These are phyloP conservation scores for Plasmopara viticola DNA, from an alignment of 352 stramenopile species.

Conservation along the genomic window DNA sequence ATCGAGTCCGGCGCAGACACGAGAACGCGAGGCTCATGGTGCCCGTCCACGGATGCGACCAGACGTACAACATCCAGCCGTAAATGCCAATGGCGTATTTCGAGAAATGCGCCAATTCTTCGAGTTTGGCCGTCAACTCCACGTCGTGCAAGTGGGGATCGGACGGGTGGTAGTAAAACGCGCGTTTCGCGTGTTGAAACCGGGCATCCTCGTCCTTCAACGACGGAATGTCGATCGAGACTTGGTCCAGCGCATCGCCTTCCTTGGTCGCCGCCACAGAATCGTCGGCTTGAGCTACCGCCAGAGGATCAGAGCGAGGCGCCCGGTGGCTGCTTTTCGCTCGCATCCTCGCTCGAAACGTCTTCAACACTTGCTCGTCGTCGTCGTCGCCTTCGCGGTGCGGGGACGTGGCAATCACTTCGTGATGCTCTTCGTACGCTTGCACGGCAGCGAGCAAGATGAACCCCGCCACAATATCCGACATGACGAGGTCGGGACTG, in stretches of 20 bases:
- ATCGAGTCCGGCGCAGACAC: constrained; percentile 51
- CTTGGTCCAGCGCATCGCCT: constrained; percentile 19
- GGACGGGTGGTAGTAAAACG: constrained; percentile 36
- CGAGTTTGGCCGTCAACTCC: constrained; percentile 38
- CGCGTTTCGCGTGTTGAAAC: constrained; percentile 9
- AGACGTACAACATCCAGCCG: constrained; percentile 87
- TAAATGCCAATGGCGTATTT: constrained; percentile 85
- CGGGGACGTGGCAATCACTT: constrained; percentile 26
- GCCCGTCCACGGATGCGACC: constrained; percentile 83
- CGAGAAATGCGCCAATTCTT: constrained; percentile 78
- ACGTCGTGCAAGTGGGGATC: constrained; percentile 35
- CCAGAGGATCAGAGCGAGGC: constrained; percentile 1
- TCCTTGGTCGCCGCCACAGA: constrained; percentile 14
- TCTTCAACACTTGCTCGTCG: constrained; percentile 39
- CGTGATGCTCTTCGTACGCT: constrained; percentile 55
- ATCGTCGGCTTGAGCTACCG: constrained; percentile 7
- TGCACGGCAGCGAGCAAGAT: constrained; percentile 76
- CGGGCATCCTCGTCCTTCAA: constrained; percentile 5
- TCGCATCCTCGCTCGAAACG: constrained; percentile 42
- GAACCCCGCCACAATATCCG: constrained; percentile 82
- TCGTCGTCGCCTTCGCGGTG: constrained; percentile 29
- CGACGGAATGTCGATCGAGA: constrained; percentile 44
- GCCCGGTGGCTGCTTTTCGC: constrained; percentile 21
- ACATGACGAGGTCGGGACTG: constrained; percentile 82
- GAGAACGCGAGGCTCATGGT: constrained; percentile 69